Conservation (phyloP, 2,329 filamentous ascomycete genomes). For the Orbilia brochopaga region DNA sequence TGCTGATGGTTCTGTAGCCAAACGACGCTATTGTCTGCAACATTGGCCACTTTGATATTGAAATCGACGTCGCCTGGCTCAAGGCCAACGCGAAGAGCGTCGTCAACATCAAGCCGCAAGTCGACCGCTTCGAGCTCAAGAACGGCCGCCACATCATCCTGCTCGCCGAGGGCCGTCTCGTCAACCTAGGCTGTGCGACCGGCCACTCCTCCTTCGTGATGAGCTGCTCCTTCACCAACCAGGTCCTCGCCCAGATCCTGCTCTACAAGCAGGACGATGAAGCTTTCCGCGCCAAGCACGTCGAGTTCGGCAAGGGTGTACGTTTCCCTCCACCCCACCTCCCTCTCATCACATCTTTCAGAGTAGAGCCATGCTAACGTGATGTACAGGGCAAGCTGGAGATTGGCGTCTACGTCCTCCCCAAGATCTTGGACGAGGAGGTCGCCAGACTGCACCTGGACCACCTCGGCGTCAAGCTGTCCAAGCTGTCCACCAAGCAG, state of each 20-base stretch:
- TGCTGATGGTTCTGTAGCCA: conserved; percentile 56
- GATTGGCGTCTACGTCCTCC: conserved; percentile 91
- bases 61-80: conserved; percentile 99
- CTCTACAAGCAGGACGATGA: conserved; percentile 91
- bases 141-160: conserved; percentile 97
- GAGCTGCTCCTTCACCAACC: conserved; percentile 99
- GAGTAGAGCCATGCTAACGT: too few species aligned
- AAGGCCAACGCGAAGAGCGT: conserved; percentile 79
- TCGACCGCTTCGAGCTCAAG: conserved; percentile 95
- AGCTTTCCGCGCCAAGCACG: conserved; percentile 88
- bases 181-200: conserved; percentile 98
- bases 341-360: not conserved
- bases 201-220: conserved; percentile 99
- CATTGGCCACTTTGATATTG: conserved; percentile 99
- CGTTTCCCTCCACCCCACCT: conserved; percentile 57
- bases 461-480: conserved; percentile 87
- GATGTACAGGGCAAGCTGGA: conserved; percentile 78
- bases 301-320: conserved; percentile 83
- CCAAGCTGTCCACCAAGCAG: conserved; percentile 81
- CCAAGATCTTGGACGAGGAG: conserved; percentile 99
- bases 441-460: conserved; percentile 90
- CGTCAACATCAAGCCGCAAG: conserved; percentile 99
- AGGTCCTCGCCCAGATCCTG: conserved; percentile 99
- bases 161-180: conserved; percentile 95
- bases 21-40: conserved; percentile 99